These are phyloP conservation scores for Umbelopsis sp. DNA, from an alignment of 371 early-diverging fungal species.

Conservation along the genomic window DNA sequence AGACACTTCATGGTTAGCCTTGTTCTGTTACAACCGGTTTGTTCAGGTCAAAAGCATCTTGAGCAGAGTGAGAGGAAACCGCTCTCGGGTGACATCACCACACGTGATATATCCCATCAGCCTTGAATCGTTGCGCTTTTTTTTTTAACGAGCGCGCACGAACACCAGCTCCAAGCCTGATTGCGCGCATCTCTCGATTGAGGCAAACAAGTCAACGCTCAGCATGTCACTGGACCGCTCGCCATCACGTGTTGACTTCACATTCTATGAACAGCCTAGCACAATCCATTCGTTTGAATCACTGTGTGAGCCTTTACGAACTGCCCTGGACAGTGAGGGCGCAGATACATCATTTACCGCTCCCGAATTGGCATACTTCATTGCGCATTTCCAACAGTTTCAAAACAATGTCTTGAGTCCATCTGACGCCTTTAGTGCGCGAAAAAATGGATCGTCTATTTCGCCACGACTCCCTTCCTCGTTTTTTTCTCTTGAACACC, in stretches of 20 bases:
- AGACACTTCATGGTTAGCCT: too few relatives aligned
- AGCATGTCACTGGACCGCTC: conserved; percentile 15
- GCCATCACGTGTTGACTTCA: conserved; percentile 37
- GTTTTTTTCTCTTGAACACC: conserved; percentile 47
- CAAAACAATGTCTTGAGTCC: conserved; percentile 62
- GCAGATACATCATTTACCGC: conserved; percentile 49
- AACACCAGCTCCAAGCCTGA: not conserved
- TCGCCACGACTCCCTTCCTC: conserved; percentile 56
- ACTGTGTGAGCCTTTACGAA: conserved; percentile 42
- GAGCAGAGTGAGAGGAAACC: too few relatives aligned
- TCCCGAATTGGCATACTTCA: conserved; percentile 61
- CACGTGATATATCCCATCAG: not conserved
- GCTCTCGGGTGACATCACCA: not conserved
- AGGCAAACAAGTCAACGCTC: not conserved
- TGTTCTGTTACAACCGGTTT: too few relatives aligned
- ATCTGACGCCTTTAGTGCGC: conserved; percentile 26
- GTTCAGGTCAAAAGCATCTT: too few relatives aligned
- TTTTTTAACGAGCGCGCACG: not conserved
- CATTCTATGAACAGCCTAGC: conserved; percentile 54
- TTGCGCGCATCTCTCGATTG: conserved; percentile 13
- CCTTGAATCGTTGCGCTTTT: not conserved
- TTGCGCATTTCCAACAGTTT: conserved; percentile 61
- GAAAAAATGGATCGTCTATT: conserved; percentile 20
- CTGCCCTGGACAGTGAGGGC: conserved; percentile 48
- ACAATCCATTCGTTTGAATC: conserved; percentile 60